Evolutionary conservation across 139 green algal species (phyloP).

Genomic region (Klebsormidium nitens): DNA sequence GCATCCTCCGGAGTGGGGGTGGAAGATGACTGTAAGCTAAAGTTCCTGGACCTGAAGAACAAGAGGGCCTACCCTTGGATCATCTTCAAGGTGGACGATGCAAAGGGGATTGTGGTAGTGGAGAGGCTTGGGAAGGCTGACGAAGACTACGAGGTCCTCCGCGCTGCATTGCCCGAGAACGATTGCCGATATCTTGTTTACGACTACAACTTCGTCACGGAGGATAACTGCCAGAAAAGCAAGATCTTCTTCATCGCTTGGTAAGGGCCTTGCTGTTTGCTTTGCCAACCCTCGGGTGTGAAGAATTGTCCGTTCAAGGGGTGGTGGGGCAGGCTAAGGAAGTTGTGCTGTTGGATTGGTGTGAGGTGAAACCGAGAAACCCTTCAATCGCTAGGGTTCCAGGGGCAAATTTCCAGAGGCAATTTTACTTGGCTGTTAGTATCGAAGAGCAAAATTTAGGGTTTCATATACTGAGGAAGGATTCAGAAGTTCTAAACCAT

Average conservation of each 20-base stretch:
- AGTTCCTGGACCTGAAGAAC: slow-evolving; percentile 30
- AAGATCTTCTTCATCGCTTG: slow-evolving; percentile 44
- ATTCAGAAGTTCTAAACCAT: too few species aligned
- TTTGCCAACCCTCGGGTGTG: background rate
- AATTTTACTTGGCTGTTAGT: too few species aligned
- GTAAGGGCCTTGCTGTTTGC: slow-evolving; percentile 8
- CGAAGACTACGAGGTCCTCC: slow-evolving; percentile 29
- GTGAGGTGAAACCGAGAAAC: too few species aligned
- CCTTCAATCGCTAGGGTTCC: too few species aligned
- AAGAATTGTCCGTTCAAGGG: background rate
- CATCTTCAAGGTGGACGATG: slow-evolving; percentile 34
- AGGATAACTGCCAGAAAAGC: slow-evolving; percentile 39
- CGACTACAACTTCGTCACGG: slow-evolving; percentile 37
- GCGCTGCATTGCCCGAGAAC: slow-evolving; percentile 18
- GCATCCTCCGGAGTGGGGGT: too few species aligned
- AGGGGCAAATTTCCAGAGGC: too few species aligned
- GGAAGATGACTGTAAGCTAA: slow-evolving; percentile 20
- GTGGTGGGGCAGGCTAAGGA: background rate
- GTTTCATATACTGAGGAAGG: too few species aligned
- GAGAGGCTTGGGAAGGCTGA: slow-evolving; percentile 10
- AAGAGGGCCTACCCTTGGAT: slow-evolving; percentile 37
- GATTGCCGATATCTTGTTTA: slow-evolving; percentile 33
- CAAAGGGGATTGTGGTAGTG: slow-evolving; percentile 18
- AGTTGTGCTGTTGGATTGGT: background rate
- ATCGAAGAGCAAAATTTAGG: too few species aligned